These are phyloP conservation scores for Drosera spatulata DNA, from an alignment of 179 eudicot species.

Conservation along the genomic window DNA sequence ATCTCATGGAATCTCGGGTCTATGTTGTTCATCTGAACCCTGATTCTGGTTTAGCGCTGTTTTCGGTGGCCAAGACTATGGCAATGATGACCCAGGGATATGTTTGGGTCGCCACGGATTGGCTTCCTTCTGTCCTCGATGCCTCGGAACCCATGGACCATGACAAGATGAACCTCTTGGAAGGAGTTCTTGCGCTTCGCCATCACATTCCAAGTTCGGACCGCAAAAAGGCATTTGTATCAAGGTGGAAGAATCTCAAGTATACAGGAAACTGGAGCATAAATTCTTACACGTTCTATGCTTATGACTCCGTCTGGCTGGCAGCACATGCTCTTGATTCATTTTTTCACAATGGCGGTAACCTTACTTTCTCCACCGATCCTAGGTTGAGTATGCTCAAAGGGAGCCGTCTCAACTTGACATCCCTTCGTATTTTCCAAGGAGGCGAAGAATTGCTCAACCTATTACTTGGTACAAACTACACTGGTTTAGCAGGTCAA, in stretches of 20 bases:
- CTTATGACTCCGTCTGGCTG: slow-evolving; percentile 65
- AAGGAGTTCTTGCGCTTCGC: slow-evolving; percentile 48
- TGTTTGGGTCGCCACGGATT: slow-evolving; percentile 64
- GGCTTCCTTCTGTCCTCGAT: slow-evolving; percentile 58
- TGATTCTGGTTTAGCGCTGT: slow-evolving; percentile 38
- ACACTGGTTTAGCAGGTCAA: slow-evolving; percentile 40
- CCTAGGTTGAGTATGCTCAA: slow-evolving; percentile 19
- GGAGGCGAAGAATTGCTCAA: slow-evolving; percentile 38
- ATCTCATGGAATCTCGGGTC: slow-evolving; percentile 45
- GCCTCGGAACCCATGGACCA: slow-evolving; percentile 14
- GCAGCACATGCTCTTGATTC: slow-evolving; percentile 44
- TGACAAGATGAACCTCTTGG: slow-evolving; percentile 22
- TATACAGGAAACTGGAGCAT: slow-evolving; percentile 19
- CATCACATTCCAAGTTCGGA: slow-evolving; percentile 45
- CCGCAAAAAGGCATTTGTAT: slow-evolving; percentile 17
- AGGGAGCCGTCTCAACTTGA: slow-evolving; percentile 23
- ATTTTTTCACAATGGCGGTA: slow-evolving; percentile 32
- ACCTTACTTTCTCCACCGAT: slow-evolving; percentile 33
- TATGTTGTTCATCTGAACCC: slow-evolving; percentile 56
- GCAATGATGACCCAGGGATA: slow-evolving; percentile 51
- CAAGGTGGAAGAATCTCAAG: slow-evolving; percentile 30
- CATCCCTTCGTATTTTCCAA: slow-evolving; percentile 29
- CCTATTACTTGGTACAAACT: slow-evolving; percentile 19
- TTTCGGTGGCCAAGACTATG: slow-evolving; percentile 30
- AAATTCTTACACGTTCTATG: slow-evolving; percentile 49